phyloP scores from a whole-genome alignment of 83 land plant genomes.

The Picea engelmannii region DNA sequence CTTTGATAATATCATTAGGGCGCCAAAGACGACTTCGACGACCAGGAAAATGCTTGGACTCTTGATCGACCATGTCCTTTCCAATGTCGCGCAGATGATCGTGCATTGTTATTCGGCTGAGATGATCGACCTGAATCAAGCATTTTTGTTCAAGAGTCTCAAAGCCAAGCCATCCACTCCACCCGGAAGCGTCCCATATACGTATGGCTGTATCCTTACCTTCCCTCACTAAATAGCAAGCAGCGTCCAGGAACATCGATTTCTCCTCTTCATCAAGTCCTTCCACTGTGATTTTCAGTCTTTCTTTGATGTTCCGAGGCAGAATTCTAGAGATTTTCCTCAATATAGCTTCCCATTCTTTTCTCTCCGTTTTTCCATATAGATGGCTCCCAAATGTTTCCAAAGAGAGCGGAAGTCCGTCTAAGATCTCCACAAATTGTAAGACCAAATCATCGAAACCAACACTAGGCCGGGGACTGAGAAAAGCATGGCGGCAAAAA shows the following conservation, averaged over 20 bases:
- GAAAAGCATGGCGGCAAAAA: not conserved
- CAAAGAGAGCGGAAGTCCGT: not conserved
- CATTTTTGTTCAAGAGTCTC: not conserved
- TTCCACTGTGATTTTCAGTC: not conserved
- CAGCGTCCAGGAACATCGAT: slow-evolving; percentile 5
- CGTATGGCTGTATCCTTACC: not conserved
- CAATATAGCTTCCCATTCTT: not conserved
- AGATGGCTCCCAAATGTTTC: not conserved
- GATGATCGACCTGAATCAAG: not conserved
- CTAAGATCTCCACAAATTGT: too few species aligned
- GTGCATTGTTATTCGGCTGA: slow-evolving; percentile 4
- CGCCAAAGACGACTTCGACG: too few species aligned
- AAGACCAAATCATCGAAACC: not conserved
- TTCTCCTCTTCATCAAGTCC: slow-evolving; percentile 8
- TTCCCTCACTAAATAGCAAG: slow-evolving; percentile 1
- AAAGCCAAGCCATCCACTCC: not conserved
- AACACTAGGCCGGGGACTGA: not conserved
- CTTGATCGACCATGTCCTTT: not conserved
- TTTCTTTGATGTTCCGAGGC: not conserved
- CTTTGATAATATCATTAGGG: too few species aligned
- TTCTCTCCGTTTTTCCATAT: not conserved
- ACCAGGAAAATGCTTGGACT: too few species aligned
- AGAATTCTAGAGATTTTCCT: not conserved
- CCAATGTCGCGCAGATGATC: slow-evolving; percentile 15
- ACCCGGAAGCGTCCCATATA: slow-evolving; percentile 10